Evolutionary conservation across 78 protist species (phyloP).

Genomic region (Monosiga brevicollis): DNA sequence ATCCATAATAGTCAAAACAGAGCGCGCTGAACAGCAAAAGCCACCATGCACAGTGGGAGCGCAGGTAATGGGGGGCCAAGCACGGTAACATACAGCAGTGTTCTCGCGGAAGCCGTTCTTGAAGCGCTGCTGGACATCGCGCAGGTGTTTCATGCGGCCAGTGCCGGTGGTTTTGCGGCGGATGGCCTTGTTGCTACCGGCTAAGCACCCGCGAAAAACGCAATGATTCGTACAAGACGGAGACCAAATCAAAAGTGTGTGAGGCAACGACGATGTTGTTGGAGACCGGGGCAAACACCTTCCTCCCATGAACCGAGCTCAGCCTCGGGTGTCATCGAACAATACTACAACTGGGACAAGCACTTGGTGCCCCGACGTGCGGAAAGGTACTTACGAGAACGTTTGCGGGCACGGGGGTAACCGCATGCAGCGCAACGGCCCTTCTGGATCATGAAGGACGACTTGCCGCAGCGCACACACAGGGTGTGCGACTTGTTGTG

Average conservation of each 20-base stretch:
- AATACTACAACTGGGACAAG: too few species aligned
- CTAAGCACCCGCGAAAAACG: conserved; percentile 9
- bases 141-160: conserved; percentile 91
- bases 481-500: conserved; percentile 89
- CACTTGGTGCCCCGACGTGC: too few species aligned
- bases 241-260: not conserved
- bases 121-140: conserved; percentile 55
- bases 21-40: not conserved
- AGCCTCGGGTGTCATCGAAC: too few species aligned
- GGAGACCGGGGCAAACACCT: too few species aligned
- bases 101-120: conserved; percentile 86
- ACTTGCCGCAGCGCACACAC: conserved; percentile 93
- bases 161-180: conserved; percentile 97
- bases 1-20: not conserved
- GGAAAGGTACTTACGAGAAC: conserved; percentile 30
- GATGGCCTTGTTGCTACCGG: conserved; percentile 80
- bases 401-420: conserved; percentile 84
- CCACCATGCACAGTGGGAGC: too few species aligned
- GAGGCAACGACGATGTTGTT: too few species aligned
- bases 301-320: too few species aligned
- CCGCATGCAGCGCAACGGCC: conserved; percentile 91
- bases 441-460: conserved; percentile 90
- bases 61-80: too few species aligned
- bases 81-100: too few species aligned
- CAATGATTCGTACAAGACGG: not conserved